Conservation (phyloP, 2,329 filamentous ascomycete genomes). For the Xylariaceae sp. region DNA sequence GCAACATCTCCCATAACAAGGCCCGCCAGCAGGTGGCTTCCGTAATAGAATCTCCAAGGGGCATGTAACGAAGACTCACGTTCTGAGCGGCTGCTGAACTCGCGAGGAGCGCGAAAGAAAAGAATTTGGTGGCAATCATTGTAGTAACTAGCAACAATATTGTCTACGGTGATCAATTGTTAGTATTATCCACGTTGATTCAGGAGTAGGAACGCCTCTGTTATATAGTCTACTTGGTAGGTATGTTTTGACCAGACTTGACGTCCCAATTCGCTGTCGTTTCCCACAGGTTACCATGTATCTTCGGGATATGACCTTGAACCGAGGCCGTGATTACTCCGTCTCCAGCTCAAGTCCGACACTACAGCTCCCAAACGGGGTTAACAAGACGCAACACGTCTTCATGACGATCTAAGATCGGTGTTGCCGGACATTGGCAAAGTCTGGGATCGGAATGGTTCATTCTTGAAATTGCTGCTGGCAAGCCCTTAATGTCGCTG, state of each 20-base stretch:
- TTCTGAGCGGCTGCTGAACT: conserved; percentile 34
- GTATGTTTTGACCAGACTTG: background rate
- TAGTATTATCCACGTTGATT: background rate
- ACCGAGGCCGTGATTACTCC: no score
- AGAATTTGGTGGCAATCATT: conserved; percentile 35
- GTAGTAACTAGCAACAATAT: background rate
- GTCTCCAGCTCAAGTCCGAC: no score
- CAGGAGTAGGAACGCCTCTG: background rate
- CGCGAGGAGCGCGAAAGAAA: conserved; percentile 26
- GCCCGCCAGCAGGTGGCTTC: conserved; percentile 52
- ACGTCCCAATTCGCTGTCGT: background rate
- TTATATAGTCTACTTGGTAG: conserved; percentile 6
- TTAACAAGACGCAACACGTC: no score
- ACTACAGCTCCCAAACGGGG: no score
- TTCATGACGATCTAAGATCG: no score
- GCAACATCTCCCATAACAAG: conserved; percentile 49
- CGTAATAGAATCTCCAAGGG: conserved; percentile 52
- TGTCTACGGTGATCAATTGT: background rate
- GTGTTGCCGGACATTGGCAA: no score
- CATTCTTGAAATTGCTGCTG: no score
- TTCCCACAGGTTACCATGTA: background rate
- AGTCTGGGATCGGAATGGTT: no score
- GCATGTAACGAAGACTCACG: conserved; percentile 45
- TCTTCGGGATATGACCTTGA: no score
- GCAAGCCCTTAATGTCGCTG: no score